phyloP scores from a whole-genome alignment of 495 filamentous ascomycete genomes.

The Podospora sp. region DNA sequence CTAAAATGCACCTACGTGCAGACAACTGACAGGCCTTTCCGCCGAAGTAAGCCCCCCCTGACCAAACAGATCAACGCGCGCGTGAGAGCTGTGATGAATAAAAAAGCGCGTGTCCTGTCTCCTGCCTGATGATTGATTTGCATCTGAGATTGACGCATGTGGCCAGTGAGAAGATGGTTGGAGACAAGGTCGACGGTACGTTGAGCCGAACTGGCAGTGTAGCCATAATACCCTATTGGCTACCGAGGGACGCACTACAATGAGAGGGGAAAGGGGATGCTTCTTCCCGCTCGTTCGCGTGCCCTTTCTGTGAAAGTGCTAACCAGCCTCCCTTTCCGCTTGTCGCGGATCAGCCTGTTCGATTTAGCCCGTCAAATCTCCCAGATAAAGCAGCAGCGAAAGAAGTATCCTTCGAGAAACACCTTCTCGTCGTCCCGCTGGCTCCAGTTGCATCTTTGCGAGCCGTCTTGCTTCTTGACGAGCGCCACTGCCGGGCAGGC shows the following conservation, averaged over 20 bases:
- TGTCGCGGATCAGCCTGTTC: slow-evolving; percentile 28
- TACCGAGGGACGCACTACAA: slow-evolving; percentile 28
- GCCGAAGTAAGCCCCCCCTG: slow-evolving; percentile 6
- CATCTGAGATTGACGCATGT: slow-evolving; percentile 10
- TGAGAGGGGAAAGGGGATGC: slow-evolving; percentile 15
- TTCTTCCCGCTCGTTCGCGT: not conserved
- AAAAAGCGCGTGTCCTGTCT: slow-evolving; percentile 7
- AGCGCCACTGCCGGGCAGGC: slow-evolving; percentile 17
- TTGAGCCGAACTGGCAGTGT: slow-evolving; percentile 26
- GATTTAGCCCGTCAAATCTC: slow-evolving; percentile 31
- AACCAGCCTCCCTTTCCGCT: not conserved
- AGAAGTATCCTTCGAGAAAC: slow-evolving; percentile 7
- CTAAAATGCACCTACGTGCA: slow-evolving; percentile 3
- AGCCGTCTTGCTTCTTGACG: slow-evolving; percentile 15
- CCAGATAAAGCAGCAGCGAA: slow-evolving; percentile 15
- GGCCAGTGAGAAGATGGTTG: not conserved
- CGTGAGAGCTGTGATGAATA: not conserved
- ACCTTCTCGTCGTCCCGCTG: not conserved
- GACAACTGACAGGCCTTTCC: not conserved
- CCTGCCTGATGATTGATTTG: not conserved
- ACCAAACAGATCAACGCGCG: not conserved
- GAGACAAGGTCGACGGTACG: slow-evolving; percentile 22
- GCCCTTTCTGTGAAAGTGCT: slow-evolving; percentile 1
- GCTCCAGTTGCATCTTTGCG: slow-evolving; percentile 8
- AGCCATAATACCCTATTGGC: slow-evolving; percentile 34